Evolutionary conservation across 1,139 yeast genomes (phyloP).

Genomic region (Scheffersomyces insectosa): DNA sequence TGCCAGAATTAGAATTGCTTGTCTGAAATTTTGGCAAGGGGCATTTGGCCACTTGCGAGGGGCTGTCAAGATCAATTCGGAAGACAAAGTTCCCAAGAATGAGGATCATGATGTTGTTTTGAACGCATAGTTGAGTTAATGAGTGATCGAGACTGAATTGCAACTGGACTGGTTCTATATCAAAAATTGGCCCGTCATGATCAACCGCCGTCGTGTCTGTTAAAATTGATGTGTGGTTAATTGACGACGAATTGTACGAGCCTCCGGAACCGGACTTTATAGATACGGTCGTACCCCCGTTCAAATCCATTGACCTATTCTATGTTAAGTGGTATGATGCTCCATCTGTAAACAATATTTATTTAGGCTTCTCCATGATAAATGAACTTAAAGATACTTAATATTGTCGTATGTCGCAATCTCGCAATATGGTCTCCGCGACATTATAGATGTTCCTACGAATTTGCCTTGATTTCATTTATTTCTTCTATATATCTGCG

Average conservation of each 20-base stretch:
- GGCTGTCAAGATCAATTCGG: constrained; percentile 39
- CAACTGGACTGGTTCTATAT: constrained; percentile 43
- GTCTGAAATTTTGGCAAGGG: constrained; percentile 8
- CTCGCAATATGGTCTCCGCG: too few relatives aligned
- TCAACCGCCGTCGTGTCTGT: constrained; percentile 1
- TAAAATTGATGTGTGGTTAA: neutral
- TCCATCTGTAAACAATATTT: too few relatives aligned
- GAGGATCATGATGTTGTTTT: constrained; percentile 38
- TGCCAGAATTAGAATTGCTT: neutral
- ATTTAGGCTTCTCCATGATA: too few relatives aligned
- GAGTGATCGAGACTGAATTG: constrained; percentile 37
- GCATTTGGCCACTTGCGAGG: constrained; percentile 33
- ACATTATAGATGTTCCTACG: too few relatives aligned
- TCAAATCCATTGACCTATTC: constrained; percentile 1
- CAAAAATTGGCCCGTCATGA: constrained; percentile 19
- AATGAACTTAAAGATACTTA: too few relatives aligned
- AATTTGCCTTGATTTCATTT: too few relatives aligned
- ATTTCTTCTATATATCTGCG: too few relatives aligned
- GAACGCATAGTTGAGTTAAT: constrained; percentile 19
- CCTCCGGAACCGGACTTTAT: constrained; percentile 1
- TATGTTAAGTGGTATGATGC: too few relatives aligned
- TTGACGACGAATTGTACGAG: neutral
- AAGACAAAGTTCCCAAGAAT: constrained; percentile 22
- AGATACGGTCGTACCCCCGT: constrained; percentile 3
- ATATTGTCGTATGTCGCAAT: too few relatives aligned